Conservation (phyloP, 768 basidiomycete species). For the Fibroporia radiculosa region DNA sequence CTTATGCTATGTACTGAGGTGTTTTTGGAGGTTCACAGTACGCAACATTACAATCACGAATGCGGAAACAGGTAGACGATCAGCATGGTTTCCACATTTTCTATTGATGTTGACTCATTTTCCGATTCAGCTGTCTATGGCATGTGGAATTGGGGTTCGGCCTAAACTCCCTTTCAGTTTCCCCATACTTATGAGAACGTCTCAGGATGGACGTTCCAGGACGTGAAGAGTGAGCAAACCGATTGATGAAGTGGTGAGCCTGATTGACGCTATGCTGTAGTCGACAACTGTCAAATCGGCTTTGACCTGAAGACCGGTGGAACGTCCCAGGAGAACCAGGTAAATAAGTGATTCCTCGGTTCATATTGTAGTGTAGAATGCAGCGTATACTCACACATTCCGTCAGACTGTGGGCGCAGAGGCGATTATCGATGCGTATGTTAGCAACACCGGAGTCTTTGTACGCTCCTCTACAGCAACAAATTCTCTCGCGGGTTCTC, state of each 20-base stretch:
- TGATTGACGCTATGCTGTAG: constrained; percentile 19
- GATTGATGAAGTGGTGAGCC: neutral
- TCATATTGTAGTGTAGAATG: neutral
- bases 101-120: constrained; percentile 5
- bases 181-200: neutral
- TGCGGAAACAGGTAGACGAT: constrained; percentile 30
- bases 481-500: constrained; percentile 44
- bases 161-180: constrained; percentile 29
- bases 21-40: constrained; percentile 43
- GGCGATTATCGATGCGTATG: constrained; percentile 57
- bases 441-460: constrained; percentile 55
- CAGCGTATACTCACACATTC: constrained; percentile 7
- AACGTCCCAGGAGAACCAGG: constrained; percentile 32
- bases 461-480: constrained; percentile 42
- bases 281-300: constrained; percentile 38
- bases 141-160: constrained; percentile 41
- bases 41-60: constrained; percentile 53
- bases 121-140: constrained; percentile 19
- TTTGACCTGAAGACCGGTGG: constrained; percentile 53
- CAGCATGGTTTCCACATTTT: neutral
- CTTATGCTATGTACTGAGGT: neutral
- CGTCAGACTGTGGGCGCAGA: constrained; percentile 45
- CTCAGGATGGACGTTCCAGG: constrained; percentile 45
- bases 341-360: constrained; percentile 15
- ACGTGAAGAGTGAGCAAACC: constrained; percentile 32